A percentile compares a stretch with the other conserved stretches of the same genome.
Conservation (phyloP, 495 filamentous ascomycete species). For the Parathielavia hyrcaniae region DNA sequence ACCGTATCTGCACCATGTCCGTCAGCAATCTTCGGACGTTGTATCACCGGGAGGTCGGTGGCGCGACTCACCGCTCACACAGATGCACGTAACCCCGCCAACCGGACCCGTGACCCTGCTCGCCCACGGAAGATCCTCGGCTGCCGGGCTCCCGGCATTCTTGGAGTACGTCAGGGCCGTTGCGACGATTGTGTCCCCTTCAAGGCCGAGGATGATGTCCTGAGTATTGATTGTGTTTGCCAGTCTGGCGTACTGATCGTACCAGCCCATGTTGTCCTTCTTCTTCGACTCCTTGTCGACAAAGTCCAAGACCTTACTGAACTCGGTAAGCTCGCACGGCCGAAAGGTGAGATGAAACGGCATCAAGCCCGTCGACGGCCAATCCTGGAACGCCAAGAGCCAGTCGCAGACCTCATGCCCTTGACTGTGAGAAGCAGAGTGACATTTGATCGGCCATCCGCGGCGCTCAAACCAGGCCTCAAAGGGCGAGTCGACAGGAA, state of each 20-base stretch:
- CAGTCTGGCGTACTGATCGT: slow-evolving; percentile 49
- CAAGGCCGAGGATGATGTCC: slow-evolving; percentile 46
- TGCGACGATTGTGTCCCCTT: slow-evolving; percentile 45
- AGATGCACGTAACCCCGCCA: slow-evolving; percentile 56
- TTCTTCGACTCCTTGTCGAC: slow-evolving; percentile 42
- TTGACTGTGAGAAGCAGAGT: slow-evolving; percentile 30
- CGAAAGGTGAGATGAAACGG: slow-evolving; percentile 40
- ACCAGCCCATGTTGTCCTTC: slow-evolving; percentile 48
- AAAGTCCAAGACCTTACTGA: slow-evolving; percentile 48
- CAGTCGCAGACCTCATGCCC: slow-evolving; percentile 52
- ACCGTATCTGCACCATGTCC: slow-evolving; percentile 26
- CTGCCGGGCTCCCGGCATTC: slow-evolving; percentile 46
- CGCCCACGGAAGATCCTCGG: slow-evolving; percentile 56
- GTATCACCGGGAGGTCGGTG: background rate
- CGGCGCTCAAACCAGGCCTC: slow-evolving; percentile 55
- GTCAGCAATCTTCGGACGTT: slow-evolving; percentile 4
- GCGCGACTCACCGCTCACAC: slow-evolving; percentile 44
- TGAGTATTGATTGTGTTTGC: slow-evolving; percentile 41
- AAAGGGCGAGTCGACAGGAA: slow-evolving; percentile 41
- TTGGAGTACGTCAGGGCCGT: slow-evolving; percentile 51
- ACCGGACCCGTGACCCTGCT: slow-evolving; percentile 48
- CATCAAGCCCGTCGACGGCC: slow-evolving; percentile 37
- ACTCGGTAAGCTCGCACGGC: slow-evolving; percentile 47
- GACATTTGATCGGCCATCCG: slow-evolving; percentile 49
- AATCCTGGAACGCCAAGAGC: slow-evolving; percentile 49